These are phyloP conservation scores for Clitopilus passeckerianus DNA, from an alignment of 768 basidiomycete species.

Conservation along the genomic window DNA sequence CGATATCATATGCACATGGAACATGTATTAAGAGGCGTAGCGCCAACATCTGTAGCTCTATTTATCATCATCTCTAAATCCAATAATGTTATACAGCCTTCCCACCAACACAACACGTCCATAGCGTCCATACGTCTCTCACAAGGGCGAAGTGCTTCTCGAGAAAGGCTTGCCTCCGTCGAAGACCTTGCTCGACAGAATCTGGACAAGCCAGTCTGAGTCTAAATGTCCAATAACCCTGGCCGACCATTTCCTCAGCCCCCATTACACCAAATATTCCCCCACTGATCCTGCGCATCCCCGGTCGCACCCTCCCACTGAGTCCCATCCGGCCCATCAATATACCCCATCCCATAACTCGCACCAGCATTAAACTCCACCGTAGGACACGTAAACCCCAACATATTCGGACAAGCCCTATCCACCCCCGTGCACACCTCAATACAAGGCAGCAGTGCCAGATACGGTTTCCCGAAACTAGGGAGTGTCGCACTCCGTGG, in stretches of 20 bases:
- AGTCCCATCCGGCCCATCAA: conserved; percentile 51
- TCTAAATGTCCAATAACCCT: no score
- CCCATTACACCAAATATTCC: conserved; percentile 74
- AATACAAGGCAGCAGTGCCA: conserved; percentile 70
- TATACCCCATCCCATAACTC: conserved; percentile 75
- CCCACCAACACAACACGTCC: no score
- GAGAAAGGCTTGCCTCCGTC: no score
- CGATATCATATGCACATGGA: no score
- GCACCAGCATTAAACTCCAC: conserved; percentile 52
- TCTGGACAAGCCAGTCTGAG: no score
- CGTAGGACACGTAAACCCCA: conserved; percentile 68
- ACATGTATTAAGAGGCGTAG: no score
- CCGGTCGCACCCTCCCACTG: conserved; percentile 48
- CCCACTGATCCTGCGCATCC: conserved; percentile 57
- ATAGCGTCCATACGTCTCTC: no score
- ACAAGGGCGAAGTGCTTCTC: no score
- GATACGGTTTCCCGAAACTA: conserved; percentile 40
- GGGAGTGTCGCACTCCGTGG: conserved; percentile 45
- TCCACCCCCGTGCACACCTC: conserved; percentile 73
- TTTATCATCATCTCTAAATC: no score
- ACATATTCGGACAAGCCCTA: conserved; percentile 70
- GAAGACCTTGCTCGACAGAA: no score
- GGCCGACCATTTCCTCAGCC: conserved; percentile 8
- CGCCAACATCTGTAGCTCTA: no score
- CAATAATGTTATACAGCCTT: no score